Percentiles rank a stretch among this genome's conserved stretches.
phyloP scores from a whole-genome alignment of 228 moss, liverwort and hornwort species.

The Sphagnum fallax region DNA sequence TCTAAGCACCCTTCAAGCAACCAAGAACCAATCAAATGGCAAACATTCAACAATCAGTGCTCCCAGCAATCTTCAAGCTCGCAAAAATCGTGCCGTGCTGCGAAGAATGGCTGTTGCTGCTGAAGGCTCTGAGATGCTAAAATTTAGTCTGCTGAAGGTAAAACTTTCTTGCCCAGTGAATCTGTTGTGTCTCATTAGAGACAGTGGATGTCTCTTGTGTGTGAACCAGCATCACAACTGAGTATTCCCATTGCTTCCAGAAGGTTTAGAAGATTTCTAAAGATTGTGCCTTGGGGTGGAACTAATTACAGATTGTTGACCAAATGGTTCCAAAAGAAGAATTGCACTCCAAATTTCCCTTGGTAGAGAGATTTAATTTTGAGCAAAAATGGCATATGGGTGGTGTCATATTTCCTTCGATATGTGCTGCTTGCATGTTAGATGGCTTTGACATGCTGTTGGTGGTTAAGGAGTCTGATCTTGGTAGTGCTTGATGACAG shows the following conservation, averaged over 20 bases:
- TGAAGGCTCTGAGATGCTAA: constrained; percentile 73
- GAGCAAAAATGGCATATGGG: too few species aligned
- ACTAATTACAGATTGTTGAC: not conserved
- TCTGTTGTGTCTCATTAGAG: too few species aligned
- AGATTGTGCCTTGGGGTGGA: constrained; percentile 10
- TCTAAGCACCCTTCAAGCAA: constrained; percentile 24
- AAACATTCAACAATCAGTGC: constrained; percentile 13
- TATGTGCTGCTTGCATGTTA: not conserved
- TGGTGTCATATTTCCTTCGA: too few species aligned
- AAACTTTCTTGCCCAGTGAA: constrained; percentile 8
- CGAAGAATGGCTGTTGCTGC: constrained; percentile 63
- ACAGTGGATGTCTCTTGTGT: too few species aligned
- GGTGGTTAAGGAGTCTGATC: not conserved
- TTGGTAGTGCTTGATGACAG: constrained; percentile 19
- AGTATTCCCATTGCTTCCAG: too few species aligned
- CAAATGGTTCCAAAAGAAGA: too few species aligned
- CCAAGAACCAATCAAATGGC: constrained; percentile 24
- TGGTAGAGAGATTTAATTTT: too few species aligned
- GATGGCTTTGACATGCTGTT: constrained; percentile 6
- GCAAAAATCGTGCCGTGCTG: constrained; percentile 73
- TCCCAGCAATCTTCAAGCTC: constrained; percentile 41
- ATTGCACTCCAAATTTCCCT: too few species aligned
- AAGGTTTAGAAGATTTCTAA: constrained; percentile 13
- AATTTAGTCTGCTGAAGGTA: constrained; percentile 79
- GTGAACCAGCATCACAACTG: too few species aligned